Conservation (phyloP, 2,329 filamentous ascomycete genomes). For the Alternaria longipes region DNA sequence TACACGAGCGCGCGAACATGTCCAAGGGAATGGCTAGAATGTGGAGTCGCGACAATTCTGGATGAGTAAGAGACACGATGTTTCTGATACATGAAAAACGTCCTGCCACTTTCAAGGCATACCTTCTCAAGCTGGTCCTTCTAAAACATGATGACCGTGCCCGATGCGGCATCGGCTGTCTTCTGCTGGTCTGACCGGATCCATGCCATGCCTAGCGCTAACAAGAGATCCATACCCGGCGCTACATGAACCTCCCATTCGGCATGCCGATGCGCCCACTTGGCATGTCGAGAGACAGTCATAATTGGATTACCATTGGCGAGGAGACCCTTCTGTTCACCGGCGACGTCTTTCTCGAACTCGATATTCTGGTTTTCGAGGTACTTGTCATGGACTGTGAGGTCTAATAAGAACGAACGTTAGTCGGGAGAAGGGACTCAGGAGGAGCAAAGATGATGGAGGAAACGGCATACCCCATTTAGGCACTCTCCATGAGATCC, state of each 20-base stretch:
- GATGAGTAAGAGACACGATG: not conserved
- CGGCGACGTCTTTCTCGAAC: constrained; percentile 26
- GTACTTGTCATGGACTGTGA: constrained; percentile 16
- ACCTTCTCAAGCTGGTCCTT: too few species aligned
- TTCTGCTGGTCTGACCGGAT: constrained; percentile 27
- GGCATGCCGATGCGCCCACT: constrained; percentile 16
- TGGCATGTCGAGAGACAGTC: constrained; percentile 18
- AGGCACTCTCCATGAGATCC: constrained; percentile 14
- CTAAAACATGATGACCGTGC: not conserved
- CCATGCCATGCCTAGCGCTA: constrained; percentile 28
- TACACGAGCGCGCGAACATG: not conserved
- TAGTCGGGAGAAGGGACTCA: not conserved
- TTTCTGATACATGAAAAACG: not conserved
- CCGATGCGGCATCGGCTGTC: constrained; percentile 21
- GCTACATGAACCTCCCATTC: constrained; percentile 26
- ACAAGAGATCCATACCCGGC: constrained; percentile 34
- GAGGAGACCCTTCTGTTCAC: constrained; percentile 28
- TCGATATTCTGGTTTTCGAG: not conserved
- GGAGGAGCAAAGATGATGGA: not conserved
- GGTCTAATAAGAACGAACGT: not conserved
- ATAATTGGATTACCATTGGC: constrained; percentile 21
- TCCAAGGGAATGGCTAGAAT: not conserved
- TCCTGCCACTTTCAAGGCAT: not conserved
- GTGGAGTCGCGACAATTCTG: constrained; percentile 1
- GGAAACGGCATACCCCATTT: constrained; percentile 24